Evolutionary conservation across 2,329 filamentous ascomycete species (phyloP).

Genomic region (Nigrospora oryzae): DNA sequence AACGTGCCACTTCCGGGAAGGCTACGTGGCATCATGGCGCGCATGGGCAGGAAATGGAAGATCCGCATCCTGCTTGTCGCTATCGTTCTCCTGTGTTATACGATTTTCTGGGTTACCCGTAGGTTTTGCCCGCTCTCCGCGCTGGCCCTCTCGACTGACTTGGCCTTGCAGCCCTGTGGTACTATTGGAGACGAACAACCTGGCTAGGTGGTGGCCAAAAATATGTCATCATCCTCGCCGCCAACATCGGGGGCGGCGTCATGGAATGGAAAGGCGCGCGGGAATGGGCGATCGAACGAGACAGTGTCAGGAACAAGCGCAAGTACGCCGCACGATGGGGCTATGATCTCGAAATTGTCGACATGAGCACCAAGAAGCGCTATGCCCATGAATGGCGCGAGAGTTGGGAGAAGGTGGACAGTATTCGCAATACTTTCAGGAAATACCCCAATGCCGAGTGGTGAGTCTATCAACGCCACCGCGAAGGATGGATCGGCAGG

Average conservation of each 20-base stretch:
- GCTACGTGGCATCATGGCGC: slow-evolving; percentile 34
- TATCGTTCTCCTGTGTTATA: slow-evolving; percentile 50
- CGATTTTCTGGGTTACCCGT: slow-evolving; percentile 67
- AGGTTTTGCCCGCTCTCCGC: slow-evolving; percentile 31
- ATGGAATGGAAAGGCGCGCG: slow-evolving; percentile 98
- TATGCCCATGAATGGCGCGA: slow-evolving; percentile 99
- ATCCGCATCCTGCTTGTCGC: slow-evolving; percentile 52
- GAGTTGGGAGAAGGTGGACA: slow-evolving; percentile 98
- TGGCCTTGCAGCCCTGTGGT: slow-evolving; percentile 35
- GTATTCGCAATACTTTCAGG: slow-evolving; percentile 75
- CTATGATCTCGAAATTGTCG: slow-evolving; percentile 91
- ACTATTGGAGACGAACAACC: slow-evolving; percentile 62
- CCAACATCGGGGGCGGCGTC: slow-evolving; percentile 91
- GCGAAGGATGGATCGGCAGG: too few species aligned
- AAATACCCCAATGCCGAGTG: slow-evolving; percentile 97
- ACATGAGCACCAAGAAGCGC: slow-evolving; percentile 97
- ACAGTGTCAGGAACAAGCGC: slow-evolving; percentile 92
- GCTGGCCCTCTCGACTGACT: slow-evolving; percentile 13
- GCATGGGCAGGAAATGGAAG: slow-evolving; percentile 58
- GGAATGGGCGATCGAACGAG: slow-evolving; percentile 96
- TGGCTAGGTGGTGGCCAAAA: slow-evolving; percentile 79
- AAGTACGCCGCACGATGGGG: slow-evolving; percentile 83
- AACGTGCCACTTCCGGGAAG: slow-evolving; percentile 38
- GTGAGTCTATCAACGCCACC: slow-evolving; percentile 40
- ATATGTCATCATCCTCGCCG: slow-evolving; percentile 85